Evolutionary conservation across 164 flowering plant genomes (phyloP), one percentile per base, ranked within the genome.

Genomic region (Kalanchoe fedtschenkoi): DNA sequence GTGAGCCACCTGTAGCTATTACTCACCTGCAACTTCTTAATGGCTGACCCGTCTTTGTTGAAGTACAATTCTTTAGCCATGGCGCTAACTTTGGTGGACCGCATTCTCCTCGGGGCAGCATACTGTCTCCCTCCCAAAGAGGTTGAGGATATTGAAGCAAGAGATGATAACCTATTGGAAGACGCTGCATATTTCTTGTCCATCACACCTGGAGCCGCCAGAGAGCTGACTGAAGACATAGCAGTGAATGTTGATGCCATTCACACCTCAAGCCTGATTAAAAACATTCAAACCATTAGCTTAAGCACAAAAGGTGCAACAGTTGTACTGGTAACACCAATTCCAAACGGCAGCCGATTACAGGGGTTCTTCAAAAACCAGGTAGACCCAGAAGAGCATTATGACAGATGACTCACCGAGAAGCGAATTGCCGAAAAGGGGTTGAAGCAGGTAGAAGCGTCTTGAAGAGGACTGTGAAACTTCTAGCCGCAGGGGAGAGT

Each of bases 21-120:
- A 67, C 83, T 64, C 68, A 86, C 98, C 64, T 93, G 98, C 19
- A 93, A 75, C 72, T 83, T 93, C 83, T 79, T 93, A 19, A 82
- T 83, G 30, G 97, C 88, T 0, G 91, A 75, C 0, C 98, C 98
- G 70, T 93, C 98, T 78, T 86, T 85, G 81, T 93, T 93, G 76
- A 93, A 93, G 42, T 93, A 82, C 78, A 93, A 74, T 29, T 90
- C 96, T 72, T 93, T 93, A 6, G 98, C 97, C 76, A 82, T 81
- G 28, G 98, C 96, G 59, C 26, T 76, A 15, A 88, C 75, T 66
- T 65, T 80, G 7, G 76, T 63, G 53, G 75, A 30, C 3, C 76
- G 74, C 13, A 77, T 53, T 57, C 70, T 87, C 14, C 73, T 71
- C 2, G 70, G 65, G 22, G 32, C 56, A 0, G 75, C 75, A 63